Evolutionary conservation across 495 filamentous ascomycete species (phyloP), one percentile per base, ranked within the genome.

Genomic region (Delitschia confertaspora): DNA sequence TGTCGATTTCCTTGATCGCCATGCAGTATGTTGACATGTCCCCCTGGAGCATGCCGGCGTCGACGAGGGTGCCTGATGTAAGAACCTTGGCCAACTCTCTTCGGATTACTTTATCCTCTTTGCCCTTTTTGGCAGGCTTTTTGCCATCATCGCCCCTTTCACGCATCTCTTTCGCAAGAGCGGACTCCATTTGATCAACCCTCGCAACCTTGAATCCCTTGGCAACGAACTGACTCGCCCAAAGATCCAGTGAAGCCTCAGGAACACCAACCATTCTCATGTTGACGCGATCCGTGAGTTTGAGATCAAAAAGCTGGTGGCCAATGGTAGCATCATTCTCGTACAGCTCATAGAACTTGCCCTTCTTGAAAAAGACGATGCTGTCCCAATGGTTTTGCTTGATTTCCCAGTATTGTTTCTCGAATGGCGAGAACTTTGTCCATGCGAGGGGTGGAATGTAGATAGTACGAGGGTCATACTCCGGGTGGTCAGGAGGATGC

Each of bases 361-460:
- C 91, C 67, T 99, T 99, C 65, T 95, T 96, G 73, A 99, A 99
- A 67, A 99, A 99, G 10, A 99, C 91, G 16, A 99, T 81, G 0
- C 88, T 96, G 47, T 95, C 86, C 84, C 84, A 95, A 51, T 89
- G 85, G 38, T 94, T 95, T 63, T 87, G 83, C 70, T 99, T 99
- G 63, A 99, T 96, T 57, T 95, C 88, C 91, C 91, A 99, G 63
- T 96, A 99, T 54, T 99, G 91, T 61, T 87, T 91, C 66, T 99
- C 91, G 47, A 99, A 99, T 0, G 89, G 73, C 0, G 86, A 86
- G 59, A 99, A 95, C 3, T 81, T 75, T 0, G 61, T 63, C 75
- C 76, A 87, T 6, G 86, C 85, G 3, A 69, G 33, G 0, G 82
- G 79, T 11, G 93, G 93, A 32, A 99, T 81, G 61, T 84, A 91